Evolutionary conservation across 139 green algal genomes (phyloP).

Genomic region (Volvox reticuliferus): DNA sequence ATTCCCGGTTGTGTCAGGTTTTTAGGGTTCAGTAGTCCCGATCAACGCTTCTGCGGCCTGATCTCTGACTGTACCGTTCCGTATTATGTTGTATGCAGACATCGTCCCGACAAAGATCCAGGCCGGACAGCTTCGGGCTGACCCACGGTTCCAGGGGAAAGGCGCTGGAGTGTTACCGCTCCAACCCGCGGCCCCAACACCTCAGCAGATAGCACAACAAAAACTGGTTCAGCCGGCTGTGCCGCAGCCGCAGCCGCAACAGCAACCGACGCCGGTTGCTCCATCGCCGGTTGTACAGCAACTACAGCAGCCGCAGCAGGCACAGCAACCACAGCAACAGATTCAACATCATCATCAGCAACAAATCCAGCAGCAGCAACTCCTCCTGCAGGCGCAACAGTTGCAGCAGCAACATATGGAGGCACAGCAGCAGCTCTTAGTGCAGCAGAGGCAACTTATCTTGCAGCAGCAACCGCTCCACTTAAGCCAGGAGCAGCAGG

Average conservation of each 20-base stretch:
- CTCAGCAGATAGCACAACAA: neutral
- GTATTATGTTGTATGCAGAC: neutral
- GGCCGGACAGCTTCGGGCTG: neutral
- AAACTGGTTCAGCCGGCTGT: neutral
- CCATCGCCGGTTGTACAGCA: neutral
- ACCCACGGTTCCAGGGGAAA: conserved; percentile 4
- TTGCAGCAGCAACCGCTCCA: neutral
- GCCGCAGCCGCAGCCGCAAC: neutral
- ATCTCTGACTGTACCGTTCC: no score
- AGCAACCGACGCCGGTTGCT: neutral
- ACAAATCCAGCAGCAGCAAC: neutral
- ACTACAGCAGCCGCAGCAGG: neutral
- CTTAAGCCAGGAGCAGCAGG: neutral
- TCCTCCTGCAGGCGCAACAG: neutral
- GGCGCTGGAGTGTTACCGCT: neutral
- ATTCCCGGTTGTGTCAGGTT: no score
- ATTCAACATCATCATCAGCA: neutral
- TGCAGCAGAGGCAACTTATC: neutral
- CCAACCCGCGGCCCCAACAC: neutral
- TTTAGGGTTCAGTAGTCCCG: no score
- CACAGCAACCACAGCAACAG: neutral
- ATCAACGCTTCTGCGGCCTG: no score
- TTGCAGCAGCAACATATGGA: neutral
- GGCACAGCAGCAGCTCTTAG: neutral
- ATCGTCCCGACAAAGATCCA: neutral